Evolutionary conservation across 352 stramenopile genomes (phyloP), one percentile per base, ranked within the genome.

Genomic region (Globisporangium radiosum): DNA sequence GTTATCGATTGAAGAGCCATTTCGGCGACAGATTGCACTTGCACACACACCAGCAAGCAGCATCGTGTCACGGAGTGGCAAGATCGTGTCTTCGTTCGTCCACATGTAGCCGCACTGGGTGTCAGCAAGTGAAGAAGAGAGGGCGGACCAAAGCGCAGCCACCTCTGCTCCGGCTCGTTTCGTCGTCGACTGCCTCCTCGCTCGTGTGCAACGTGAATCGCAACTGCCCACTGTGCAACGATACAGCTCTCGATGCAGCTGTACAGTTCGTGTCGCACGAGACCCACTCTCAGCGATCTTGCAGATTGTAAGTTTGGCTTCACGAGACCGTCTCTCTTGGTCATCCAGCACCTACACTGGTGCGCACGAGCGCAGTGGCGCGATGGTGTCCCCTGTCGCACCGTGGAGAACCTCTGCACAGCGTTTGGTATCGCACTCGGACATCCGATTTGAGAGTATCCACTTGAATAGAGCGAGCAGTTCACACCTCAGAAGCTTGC

Each of bases 1-100:
- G 25, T 33, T 33, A 33, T 55, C 3, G 17, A 47, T 53, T 57
- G 50, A 63, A 57, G 57, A 42, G 33, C 56, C 57, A 63, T 42
- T 15, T 47, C 42, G 42, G 42, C 8, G 42, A 45, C 42, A 47
- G 9, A 11, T 47, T 47, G 43, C 43, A 17, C 43, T 17, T 17
- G 13, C 43, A 0, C n/a, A 15, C 43, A 7, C 13, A 11, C 13
- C 43, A 47, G 13, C 43, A 19, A 3, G 43, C n/a, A 3, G 43
- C n/a, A 15, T 17, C 39, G 25, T 33, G 11, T 43, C 5, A 5
- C 39, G 7, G 39, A 13, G 39, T 5, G 11, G 7, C 42, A 14
- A 45, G 42, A 14, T 45, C 43, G 11, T 2, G 25, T 33, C 25
- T 17, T 7, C 43, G 43, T 47, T 47, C 43, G 43, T 47, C 15